phyloP scores from a whole-genome alignment of 768 basidiomycete species.

The Hirschioporus abietinus region DNA sequence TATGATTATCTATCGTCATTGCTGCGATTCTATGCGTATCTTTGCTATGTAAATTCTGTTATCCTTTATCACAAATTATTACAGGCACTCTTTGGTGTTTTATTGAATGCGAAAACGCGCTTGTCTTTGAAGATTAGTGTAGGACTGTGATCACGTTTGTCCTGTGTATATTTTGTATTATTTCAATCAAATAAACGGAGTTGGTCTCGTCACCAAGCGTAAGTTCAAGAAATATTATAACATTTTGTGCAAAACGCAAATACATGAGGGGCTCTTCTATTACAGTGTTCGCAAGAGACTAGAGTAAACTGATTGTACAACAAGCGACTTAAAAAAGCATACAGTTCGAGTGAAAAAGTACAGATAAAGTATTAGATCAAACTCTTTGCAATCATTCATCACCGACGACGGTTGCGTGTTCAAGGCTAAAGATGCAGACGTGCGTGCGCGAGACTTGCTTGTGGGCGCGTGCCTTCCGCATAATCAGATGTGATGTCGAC shows the following conservation, averaged over 20 bases:
- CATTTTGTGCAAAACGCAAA: too few relatives aligned
- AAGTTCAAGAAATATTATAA: too few relatives aligned
- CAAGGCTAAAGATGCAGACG: neutral
- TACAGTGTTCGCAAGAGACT: neutral
- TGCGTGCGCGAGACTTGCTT: neutral
- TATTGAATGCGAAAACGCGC: too few relatives aligned
- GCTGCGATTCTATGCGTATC: neutral
- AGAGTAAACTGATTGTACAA: neutral
- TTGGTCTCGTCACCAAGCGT: too few relatives aligned
- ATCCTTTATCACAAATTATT: too few relatives aligned
- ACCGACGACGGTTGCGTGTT: neutral
- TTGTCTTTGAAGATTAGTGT: too few relatives aligned
- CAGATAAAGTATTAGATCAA: neutral
- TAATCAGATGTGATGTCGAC: conserved; percentile 1
- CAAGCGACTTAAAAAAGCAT: neutral
- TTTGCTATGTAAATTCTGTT: neutral
- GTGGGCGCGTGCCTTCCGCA: neutral
- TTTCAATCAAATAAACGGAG: too few relatives aligned
- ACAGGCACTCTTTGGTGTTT: neutral
- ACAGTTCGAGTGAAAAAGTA: neutral
- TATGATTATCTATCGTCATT: neutral
- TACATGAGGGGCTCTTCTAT: too few relatives aligned
- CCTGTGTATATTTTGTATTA: too few relatives aligned
- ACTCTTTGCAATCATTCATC: neutral
- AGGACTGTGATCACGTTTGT: too few relatives aligned